Percentiles rank a stretch among this genome's conserved stretches.
Evolutionary conservation across 164 flowering plant genomes (phyloP).

Genomic region (Liquidambar formosana): DNA sequence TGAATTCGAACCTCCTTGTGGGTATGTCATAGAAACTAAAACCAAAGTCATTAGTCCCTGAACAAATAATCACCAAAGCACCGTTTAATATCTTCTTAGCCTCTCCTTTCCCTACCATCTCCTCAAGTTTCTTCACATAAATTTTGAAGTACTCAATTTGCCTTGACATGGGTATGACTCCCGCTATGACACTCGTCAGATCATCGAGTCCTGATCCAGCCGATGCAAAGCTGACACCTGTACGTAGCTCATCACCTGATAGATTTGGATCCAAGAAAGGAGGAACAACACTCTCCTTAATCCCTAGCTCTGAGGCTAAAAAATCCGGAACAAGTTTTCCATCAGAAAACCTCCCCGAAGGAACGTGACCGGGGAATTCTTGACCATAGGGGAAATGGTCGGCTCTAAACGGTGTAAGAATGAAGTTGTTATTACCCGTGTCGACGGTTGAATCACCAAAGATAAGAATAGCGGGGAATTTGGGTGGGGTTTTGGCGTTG

Average conservation of each 20-base stretch:
- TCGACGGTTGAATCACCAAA: conserved; percentile 74
- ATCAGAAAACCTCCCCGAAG: conserved; percentile 67
- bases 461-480: conserved; percentile 44
- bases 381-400: conserved; percentile 50
- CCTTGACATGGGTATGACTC: conserved; percentile 36
- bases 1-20: conserved; percentile 23
- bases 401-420: conserved; percentile 21
- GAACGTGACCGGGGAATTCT: conserved; percentile 29
- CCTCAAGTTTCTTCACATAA: conserved; percentile 32
- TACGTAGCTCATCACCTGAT: conserved; percentile 27
- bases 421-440: conserved; percentile 63
- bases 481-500: conserved; percentile 10
- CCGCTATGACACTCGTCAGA: conserved; percentile 13
- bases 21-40: conserved; percentile 49
- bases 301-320: conserved; percentile 35
- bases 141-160: conserved; percentile 33
- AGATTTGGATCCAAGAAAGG: conserved; percentile 49
- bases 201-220: conserved; percentile 62
- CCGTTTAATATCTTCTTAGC: conserved; percentile 24
- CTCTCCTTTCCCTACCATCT: conserved; percentile 37
- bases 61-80: conserved; percentile 46
- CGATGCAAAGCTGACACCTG: conserved; percentile 61
- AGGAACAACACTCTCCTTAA: conserved; percentile 55
- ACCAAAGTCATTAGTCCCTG: conserved; percentile 58
- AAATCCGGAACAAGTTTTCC: conserved; percentile 57